Evolutionary conservation across 2,329 filamentous ascomycete species (phyloP), one percentile per base, ranked within the genome.

Genomic region (Trichoderma pleuroti): DNA sequence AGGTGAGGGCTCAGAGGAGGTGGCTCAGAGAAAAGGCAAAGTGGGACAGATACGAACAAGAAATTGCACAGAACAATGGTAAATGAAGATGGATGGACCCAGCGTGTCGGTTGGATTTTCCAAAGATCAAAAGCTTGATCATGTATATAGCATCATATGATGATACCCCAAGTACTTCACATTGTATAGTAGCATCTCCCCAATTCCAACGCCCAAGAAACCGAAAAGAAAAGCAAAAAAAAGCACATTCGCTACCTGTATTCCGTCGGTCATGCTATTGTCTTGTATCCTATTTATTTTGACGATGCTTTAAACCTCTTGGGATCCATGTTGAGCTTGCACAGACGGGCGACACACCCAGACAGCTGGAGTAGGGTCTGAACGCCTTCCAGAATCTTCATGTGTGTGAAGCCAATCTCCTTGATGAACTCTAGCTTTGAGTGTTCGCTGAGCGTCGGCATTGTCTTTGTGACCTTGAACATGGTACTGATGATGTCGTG

Each of bases 401-500:
- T 99, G 79, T 99, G 96, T 3, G 96, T 97, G 81, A 98, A 98
- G 67, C 96, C 96, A 81, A 99, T 99, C 83, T 98, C 96, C 83
- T 94, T 95, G 83, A 98, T 97, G 76, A 98, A 99, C 79, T 98
- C 95, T 72, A 99, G 85, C 84, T 98, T 98, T 18, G 94, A 90
- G 81, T 98, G 94, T 82, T 99, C 96, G 75, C 93, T 96, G 70
- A 99, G 84, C 1, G 92, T 93, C 2, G 93, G 92, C 72, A 98
- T 94, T 1, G 94, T 97, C 85, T 98, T 99, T 59, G 96, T 98
- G 72, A 99, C 96, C 78, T 92, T 91, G 86, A 99, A 98, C 96
- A 99, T 99, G 72, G 95, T 99, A 82, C 92, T 97, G 81, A 99
- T 97, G 76, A 99, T 97, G 81, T 99, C 96, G 83, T 99, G 95